A percentile compares a stretch with the other conserved stretches of the same genome.
Conservation (phyloP, 2,329 filamentous ascomycete genomes). For the Leptographium galeiforme region DNA sequence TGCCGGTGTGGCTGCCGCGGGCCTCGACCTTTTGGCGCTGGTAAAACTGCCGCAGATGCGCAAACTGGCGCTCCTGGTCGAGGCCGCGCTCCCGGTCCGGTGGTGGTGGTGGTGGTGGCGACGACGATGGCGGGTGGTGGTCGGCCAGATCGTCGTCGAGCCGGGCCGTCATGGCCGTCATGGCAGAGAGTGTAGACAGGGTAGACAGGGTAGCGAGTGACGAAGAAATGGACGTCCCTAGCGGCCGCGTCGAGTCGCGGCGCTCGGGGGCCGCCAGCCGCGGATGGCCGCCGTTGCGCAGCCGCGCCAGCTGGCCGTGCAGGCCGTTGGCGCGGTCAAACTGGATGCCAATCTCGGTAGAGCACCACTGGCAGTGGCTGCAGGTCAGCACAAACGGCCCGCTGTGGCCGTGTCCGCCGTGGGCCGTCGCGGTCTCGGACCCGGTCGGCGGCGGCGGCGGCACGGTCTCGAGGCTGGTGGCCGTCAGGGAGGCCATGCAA, state of each 20-base stretch:
- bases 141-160: slow-evolving; percentile 11
- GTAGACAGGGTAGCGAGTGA: neutral
- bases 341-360: slow-evolving; percentile 74
- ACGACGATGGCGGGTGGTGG: no score
- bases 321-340: slow-evolving; percentile 86
- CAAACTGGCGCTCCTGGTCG: slow-evolving; percentile 57
- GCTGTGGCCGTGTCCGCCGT: slow-evolving; percentile 6
- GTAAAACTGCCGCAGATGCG: slow-evolving; percentile 68
- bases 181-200: neutral
- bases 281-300: slow-evolving; percentile 47
- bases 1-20: slow-evolving; percentile 31
- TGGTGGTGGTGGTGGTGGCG: neutral
- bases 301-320: slow-evolving; percentile 60
- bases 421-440: slow-evolving; percentile 22
- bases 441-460: slow-evolving; percentile 30
- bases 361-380: slow-evolving; percentile 86
- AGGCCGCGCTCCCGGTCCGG: slow-evolving; percentile 27
- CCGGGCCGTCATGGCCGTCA: neutral
- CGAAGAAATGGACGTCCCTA: slow-evolving; percentile 17
- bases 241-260: slow-evolving; percentile 35
- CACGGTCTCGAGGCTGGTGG: slow-evolving; percentile 52
- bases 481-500: slow-evolving; percentile 67
- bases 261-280: slow-evolving; percentile 37
- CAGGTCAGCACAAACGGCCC: slow-evolving; percentile 67
- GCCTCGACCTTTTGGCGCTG: slow-evolving; percentile 59